Conservation (phyloP, 2,329 filamentous ascomycete genomes). For the Aspergillus tamarii region DNA sequence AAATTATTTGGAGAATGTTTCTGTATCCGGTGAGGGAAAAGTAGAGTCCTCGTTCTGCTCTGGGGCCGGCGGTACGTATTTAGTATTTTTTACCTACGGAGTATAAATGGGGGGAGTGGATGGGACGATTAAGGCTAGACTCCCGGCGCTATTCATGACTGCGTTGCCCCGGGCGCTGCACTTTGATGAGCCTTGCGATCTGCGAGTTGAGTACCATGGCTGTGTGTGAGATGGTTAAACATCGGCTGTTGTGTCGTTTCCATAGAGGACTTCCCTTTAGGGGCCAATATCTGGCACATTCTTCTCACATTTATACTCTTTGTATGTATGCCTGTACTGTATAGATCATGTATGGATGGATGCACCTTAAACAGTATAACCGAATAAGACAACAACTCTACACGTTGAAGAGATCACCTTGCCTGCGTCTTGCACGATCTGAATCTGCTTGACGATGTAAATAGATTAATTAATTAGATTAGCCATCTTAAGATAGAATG, state of each 20-base stretch:
- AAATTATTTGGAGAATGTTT: neutral
- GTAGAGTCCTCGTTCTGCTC: no score
- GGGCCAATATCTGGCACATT: no score
- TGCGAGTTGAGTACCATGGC: neutral
- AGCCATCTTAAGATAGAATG: neutral
- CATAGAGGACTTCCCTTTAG: no score
- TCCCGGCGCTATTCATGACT: constrained; percentile 3
- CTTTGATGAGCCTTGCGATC: constrained; percentile 9
- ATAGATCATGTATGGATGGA: no score
- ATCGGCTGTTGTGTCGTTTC: neutral
- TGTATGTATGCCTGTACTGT: no score
- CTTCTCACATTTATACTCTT: no score
- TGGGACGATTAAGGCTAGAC: constrained; percentile 4
- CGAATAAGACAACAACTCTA: no score
- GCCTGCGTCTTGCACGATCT: neutral
- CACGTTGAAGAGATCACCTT: neutral
- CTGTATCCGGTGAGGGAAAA: neutral
- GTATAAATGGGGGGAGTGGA: neutral
- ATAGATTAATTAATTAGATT: neutral
- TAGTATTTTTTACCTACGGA: no score
- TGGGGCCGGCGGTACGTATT: no score
- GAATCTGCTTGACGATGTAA: neutral
- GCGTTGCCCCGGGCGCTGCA: constrained; percentile 5
- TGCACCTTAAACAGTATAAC: no score
- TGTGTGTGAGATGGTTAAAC: neutral